A percentile compares a stretch with the other conserved stretches of the same genome.
Conservation (phyloP, 1,284 basidiomycete genomes). For the Kalmanozyma brasiliensis region DNA sequence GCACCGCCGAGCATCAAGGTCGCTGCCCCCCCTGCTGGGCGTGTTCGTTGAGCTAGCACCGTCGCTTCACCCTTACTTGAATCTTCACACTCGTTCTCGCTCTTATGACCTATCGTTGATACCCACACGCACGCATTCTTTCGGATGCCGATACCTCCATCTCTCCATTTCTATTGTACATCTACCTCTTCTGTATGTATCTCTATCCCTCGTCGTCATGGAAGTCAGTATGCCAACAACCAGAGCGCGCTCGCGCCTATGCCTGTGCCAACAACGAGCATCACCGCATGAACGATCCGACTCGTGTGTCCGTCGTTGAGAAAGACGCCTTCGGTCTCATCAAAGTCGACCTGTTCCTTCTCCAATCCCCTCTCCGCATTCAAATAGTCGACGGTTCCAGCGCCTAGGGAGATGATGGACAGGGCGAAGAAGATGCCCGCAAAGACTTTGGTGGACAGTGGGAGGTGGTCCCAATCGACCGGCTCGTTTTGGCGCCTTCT, state of each 20-base stretch:
- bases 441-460: constrained; percentile 22
- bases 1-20: constrained; percentile 19
- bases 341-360: constrained; percentile 43
- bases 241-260: constrained; percentile 28
- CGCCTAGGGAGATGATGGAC: constrained; percentile 17
- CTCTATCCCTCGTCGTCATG: not conserved
- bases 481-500: constrained; percentile 1
- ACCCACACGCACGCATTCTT: not conserved
- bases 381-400: constrained; percentile 29
- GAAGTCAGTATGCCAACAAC: constrained; percentile 14
- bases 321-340: constrained; percentile 44
- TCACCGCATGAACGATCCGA: constrained; percentile 22
- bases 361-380: constrained; percentile 28
- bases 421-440: constrained; percentile 27
- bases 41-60: not conserved
- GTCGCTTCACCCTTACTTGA: not conserved
- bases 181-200: not conserved
- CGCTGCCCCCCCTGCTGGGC: constrained; percentile 4
- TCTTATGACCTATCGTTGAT: not conserved
- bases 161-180: not conserved
- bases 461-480: constrained; percentile 26
- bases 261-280: constrained; percentile 30
- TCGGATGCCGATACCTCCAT: not conserved
- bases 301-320: constrained; percentile 37
- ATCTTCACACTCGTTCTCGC: not conserved